phyloP scores from a whole-genome alignment of 768 basidiomycete species.

The Tulasnella sp. region DNA sequence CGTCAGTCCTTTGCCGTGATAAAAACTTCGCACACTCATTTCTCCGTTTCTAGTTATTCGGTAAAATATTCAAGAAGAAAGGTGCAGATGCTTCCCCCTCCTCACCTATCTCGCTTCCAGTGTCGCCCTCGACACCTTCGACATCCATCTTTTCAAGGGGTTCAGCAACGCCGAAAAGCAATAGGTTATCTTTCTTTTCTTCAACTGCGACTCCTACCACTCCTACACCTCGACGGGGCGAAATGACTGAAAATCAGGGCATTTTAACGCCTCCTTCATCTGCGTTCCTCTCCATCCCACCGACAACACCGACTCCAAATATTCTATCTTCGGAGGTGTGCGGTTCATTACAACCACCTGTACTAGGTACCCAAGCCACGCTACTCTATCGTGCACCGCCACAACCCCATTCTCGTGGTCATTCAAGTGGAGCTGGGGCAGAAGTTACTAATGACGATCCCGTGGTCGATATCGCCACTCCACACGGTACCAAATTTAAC shows the following conservation, averaged over 20 bases:
- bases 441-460: no score
- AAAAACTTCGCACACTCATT: not conserved
- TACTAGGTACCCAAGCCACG: conserved; percentile 59
- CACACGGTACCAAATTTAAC: no score
- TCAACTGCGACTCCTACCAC: conserved; percentile 8
- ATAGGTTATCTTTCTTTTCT: not conserved
- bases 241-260: not conserved
- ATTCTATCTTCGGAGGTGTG: not conserved
- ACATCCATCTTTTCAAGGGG: no score
- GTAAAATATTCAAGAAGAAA: conserved; percentile 58
- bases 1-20: not conserved
- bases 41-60: conserved; percentile 33
- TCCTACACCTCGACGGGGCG: conserved; percentile 6
- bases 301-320: not conserved
- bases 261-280: not conserved
- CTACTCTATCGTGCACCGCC: conserved; percentile 37
- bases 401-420: no score
- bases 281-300: not conserved
- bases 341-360: conserved; percentile 30
- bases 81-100: conserved; percentile 21
- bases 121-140: conserved; percentile 17
- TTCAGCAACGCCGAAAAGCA: conserved; percentile 8
- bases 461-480: no score
- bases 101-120: conserved; percentile 18
- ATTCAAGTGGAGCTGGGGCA: no score